A percentile compares a stretch with the other conserved stretches of the same genome.
phyloP scores from a whole-genome alignment of 2,329 filamentous ascomycete genomes.

The Huntiella decipiens region DNA sequence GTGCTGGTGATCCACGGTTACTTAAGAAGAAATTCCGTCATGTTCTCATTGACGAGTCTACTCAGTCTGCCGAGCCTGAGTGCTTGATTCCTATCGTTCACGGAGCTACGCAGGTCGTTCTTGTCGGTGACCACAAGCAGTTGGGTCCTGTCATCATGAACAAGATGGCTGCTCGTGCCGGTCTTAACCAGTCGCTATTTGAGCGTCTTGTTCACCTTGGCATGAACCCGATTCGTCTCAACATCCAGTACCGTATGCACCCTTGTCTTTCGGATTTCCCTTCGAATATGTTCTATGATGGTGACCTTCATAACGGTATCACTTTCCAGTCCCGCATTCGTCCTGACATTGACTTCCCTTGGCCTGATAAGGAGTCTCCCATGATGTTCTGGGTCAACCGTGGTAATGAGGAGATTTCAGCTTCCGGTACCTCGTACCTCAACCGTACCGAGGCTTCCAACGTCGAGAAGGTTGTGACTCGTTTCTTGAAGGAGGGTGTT shows the following conservation, averaged over 20 bases:
- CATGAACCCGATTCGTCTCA: slow-evolving; percentile 75
- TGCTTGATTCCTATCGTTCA: slow-evolving; percentile 97
- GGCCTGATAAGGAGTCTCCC: slow-evolving; percentile 80
- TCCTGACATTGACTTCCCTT: slow-evolving; percentile 91
- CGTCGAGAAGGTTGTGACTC: slow-evolving; percentile 94
- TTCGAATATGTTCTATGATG: slow-evolving; percentile 99
- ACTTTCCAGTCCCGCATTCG: slow-evolving; percentile 75
- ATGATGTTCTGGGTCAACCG: slow-evolving; percentile 99
- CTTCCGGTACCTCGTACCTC: slow-evolving; percentile 91
- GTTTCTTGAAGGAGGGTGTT: slow-evolving; percentile 98
- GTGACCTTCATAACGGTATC: slow-evolving; percentile 88
- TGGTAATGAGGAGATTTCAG: slow-evolving; percentile 93
- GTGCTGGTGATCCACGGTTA: slow-evolving; percentile 84
- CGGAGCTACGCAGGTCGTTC: slow-evolving; percentile 96
- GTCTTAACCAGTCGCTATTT: slow-evolving; percentile 94
- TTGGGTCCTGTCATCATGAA: slow-evolving; percentile 99
- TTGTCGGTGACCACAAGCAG: slow-evolving; percentile 96
- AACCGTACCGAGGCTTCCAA: slow-evolving; percentile 95
- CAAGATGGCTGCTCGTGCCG: slow-evolving; percentile 97
- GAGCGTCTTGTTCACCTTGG: slow-evolving; percentile 89
- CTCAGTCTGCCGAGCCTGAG: slow-evolving; percentile 92
- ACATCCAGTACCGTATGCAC: slow-evolving; percentile 98
- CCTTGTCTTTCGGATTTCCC: slow-evolving; percentile 93
- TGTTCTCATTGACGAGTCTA: slow-evolving; percentile 94
- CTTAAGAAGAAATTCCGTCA: slow-evolving; percentile 97